Evolutionary conservation across 1,284 basidiomycete species (phyloP), one percentile per base, ranked within the genome.

Genomic region (Quambalaria eucalypti): DNA sequence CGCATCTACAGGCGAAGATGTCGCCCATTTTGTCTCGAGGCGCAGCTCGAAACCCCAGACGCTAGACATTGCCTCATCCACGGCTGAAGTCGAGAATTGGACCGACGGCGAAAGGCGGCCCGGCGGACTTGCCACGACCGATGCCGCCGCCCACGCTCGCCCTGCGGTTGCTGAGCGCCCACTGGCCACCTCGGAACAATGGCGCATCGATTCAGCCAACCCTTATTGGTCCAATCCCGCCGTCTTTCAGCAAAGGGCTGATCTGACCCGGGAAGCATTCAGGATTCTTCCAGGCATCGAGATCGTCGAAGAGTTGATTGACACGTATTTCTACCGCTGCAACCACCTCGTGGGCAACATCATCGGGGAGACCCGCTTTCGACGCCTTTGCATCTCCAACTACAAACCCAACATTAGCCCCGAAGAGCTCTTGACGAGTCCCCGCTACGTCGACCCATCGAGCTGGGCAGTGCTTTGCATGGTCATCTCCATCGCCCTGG

Each of bases 401-500:
- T 26, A 26, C 7, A 46, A 46, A 21, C 25, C 42, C 21, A 33
- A 52, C 6, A 46, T 31, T 2, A 63, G 64, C 21, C 48, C 62
- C 16, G 58, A 71, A 38, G 59, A 59, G 19, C 61, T 66, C 61
- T 28, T n/a, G 4, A 6, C 30, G 2, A 61, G 61, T 10, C 53
- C 58, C 16, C 47, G 55, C 28, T 60, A 56, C 48, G 59, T 66
- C 39, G 60, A 62, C 48, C 53, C 58, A 50, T 61, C 55, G 40
- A 60, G 61, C 51, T 59, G 69, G n/a, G 52, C 58, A 0, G 47
- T 61, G 28, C 60, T 55, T 42, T 46, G 69, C 7, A 63, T 69
- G 57, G 53, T 69, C n/a, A 51, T 71, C 14, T 54, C 62, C 28
- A 53, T 68, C 26, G 68, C 61, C 16, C 51, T 69, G 56, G 56